Evolutionary conservation across 2,329 filamentous ascomycete genomes (phyloP), one percentile per base, ranked within the genome.

Genomic region (Akanthomyces dipterigenus): DNA sequence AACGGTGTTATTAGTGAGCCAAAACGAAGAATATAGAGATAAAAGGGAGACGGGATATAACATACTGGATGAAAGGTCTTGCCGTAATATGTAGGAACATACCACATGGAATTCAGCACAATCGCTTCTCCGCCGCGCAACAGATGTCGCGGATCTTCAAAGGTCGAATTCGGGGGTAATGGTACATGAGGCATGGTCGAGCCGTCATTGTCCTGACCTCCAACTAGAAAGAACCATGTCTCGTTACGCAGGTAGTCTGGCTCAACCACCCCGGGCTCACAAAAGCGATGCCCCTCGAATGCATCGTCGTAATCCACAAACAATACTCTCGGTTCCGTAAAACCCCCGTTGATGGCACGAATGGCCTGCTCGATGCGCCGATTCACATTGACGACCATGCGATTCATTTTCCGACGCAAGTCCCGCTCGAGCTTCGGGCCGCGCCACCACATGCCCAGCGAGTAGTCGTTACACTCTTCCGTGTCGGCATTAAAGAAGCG

Each of bases 201-300:
- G 49, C 63, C 59, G 34, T 64, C 69, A 56, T 78, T 78, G 57
- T 80, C 78, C 3, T 65, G 63, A 2, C 76, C 78, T 5, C 77
- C 78, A 3, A 80, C 76, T 28, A 78, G 72, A 64, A 80, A 81
- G 64, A 81, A 80, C 76, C 77, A 81, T 0, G 77, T 80, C 24
- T 77, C 76, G 22, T 70, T 70, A 34, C 76, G 71, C 5, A 66
- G 64, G 60, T 79, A 79, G 55, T 77, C 78, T 6, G 78, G 78
- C 65, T 81, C 78, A 14, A 65, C 68, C 4, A 76, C 72, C 49
- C 66, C 67, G 18, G 66, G 69, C 64, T 77, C 75, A 63, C 75
- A 77, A 62, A 77, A 80, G 6, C 78, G 75, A 64, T 80, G 78
- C 5, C 77, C 77, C 1, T 77, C 74, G 62, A 80, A 80, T 5